These are phyloP conservation scores for Fusarium sp. DNA, from an alignment of 2,329 filamentous ascomycete species.

Conservation along the genomic window DNA sequence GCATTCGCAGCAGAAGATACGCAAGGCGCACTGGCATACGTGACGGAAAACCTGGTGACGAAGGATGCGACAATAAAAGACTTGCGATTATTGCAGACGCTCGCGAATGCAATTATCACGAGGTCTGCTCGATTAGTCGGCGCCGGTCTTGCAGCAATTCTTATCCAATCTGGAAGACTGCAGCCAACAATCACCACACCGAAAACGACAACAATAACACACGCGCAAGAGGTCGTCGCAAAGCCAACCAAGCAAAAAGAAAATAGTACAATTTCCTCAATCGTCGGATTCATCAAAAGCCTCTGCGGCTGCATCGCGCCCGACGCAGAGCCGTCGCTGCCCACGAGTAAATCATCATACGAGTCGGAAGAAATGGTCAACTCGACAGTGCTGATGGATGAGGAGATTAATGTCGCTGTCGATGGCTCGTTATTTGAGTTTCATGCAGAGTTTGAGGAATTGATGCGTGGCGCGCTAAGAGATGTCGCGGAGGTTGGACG, in stretches of 20 bases:
- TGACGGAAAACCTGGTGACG: not conserved
- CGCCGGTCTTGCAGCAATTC: not conserved
- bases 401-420: not conserved
- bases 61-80: not conserved
- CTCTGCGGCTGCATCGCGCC: not conserved
- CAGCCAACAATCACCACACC: not conserved
- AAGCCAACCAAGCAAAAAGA: accelerated
- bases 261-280: accelerated
- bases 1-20: not conserved
- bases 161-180: not conserved
- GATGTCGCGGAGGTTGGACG: not conserved
- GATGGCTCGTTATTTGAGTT: constrained; percentile 15
- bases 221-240: not conserved
- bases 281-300: accelerated
- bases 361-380: not conserved
- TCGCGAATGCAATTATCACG: not conserved
- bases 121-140: constrained; percentile 16
- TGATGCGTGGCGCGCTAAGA: not conserved
- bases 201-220: accelerated
- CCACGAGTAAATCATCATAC: not conserved
- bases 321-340: accelerated
- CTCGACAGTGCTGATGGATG: not conserved
- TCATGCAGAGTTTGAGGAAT: constrained; percentile 1
- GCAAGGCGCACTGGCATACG: accelerated
- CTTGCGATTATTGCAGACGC: not conserved